phyloP scores from a whole-genome alignment of 768 basidiomycete genomes.

The Fomitopsis pulvina region DNA sequence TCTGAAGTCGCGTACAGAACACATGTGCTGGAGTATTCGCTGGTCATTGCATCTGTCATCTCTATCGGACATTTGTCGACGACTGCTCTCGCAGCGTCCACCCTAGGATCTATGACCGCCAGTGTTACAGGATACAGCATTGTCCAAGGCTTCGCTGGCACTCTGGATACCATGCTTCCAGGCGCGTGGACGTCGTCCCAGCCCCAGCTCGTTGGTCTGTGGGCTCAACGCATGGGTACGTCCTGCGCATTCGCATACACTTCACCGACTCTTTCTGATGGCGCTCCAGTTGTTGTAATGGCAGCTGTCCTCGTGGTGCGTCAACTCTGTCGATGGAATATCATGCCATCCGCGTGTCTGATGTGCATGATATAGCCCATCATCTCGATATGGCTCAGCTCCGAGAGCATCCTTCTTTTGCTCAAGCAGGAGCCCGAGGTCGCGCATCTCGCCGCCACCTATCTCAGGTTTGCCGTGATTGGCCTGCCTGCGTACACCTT shows the following conservation, averaged over 20 bases:
- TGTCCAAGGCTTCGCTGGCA: constrained; percentile 73
- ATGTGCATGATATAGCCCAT: constrained; percentile 41
- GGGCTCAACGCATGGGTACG: constrained; percentile 85
- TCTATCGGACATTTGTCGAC: constrained; percentile 91
- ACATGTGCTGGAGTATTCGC: constrained; percentile 78
- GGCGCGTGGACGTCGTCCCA: constrained; percentile 90
- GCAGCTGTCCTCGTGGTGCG: constrained; percentile 52
- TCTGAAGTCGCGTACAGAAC: constrained; percentile 39
- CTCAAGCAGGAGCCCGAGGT: constrained; percentile 82
- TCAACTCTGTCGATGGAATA: constrained; percentile 5
- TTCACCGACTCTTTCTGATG: neutral
- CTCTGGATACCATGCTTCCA: constrained; percentile 90
- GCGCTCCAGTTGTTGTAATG: constrained; percentile 52
- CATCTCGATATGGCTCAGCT: constrained; percentile 71
- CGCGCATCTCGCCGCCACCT: constrained; percentile 66
- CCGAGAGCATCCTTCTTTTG: constrained; percentile 69
- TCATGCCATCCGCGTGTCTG: neutral
- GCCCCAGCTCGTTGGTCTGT: constrained; percentile 81
- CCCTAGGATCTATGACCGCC: constrained; percentile 41
- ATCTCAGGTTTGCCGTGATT: constrained; percentile 68
- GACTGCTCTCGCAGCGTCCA: constrained; percentile 72
- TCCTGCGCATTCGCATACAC: constrained; percentile 8
- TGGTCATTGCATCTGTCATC: constrained; percentile 78
- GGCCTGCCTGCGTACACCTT: constrained; percentile 75
- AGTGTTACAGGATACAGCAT: constrained; percentile 70